Evolutionary conservation across 2,329 filamentous ascomycete species (phyloP).

Genomic region (Phyllosticta ampelicida): DNA sequence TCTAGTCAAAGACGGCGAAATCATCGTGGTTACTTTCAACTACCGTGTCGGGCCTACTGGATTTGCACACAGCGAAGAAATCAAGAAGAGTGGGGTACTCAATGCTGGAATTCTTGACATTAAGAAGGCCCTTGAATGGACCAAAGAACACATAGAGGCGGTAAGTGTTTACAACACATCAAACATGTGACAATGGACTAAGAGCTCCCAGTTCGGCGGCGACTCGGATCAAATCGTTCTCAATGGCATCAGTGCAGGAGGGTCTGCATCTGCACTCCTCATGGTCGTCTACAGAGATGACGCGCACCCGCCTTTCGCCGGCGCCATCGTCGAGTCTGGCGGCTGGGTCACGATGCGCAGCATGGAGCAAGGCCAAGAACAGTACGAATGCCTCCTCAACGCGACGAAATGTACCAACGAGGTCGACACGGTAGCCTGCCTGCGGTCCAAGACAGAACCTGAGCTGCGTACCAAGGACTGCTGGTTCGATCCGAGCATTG

Average conservation of each 20-base stretch:
- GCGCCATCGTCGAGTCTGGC: conserved; percentile 42
- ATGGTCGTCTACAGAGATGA: conserved; percentile 37
- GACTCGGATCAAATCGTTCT: conserved; percentile 38
- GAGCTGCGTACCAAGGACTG: conserved; percentile 39
- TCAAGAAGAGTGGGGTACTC: conserved; percentile 41
- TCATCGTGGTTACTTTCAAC: conserved; percentile 46
- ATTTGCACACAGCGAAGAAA: conserved; percentile 46
- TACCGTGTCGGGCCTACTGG: conserved; percentile 49
- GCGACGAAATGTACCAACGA: conserved; percentile 35
- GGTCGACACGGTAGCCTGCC: conserved; percentile 36
- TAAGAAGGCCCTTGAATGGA: conserved; percentile 40
- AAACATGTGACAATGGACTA: too few relatives aligned
- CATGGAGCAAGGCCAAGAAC: conserved; percentile 38
- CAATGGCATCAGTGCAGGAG: conserved; percentile 41
- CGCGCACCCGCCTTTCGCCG: conserved; percentile 40
- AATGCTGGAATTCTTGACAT: conserved; percentile 46
- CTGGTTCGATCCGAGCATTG: conserved; percentile 42
- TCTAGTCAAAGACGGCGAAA: conserved; percentile 47
- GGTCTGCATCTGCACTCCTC: conserved; percentile 44
- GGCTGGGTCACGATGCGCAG: conserved; percentile 41
- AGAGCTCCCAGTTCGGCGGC: conserved; percentile 31
- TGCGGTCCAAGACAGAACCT: conserved; percentile 35
- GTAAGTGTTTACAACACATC: too few relatives aligned
- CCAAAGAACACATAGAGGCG: conserved; percentile 33
- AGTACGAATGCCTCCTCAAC: conserved; percentile 41